A percentile compares a stretch with the other conserved stretches of the same genome.
These are phyloP conservation scores for Pilaira anomala DNA, from an alignment of 192 early-diverging fungal species.

Conservation along the genomic window DNA sequence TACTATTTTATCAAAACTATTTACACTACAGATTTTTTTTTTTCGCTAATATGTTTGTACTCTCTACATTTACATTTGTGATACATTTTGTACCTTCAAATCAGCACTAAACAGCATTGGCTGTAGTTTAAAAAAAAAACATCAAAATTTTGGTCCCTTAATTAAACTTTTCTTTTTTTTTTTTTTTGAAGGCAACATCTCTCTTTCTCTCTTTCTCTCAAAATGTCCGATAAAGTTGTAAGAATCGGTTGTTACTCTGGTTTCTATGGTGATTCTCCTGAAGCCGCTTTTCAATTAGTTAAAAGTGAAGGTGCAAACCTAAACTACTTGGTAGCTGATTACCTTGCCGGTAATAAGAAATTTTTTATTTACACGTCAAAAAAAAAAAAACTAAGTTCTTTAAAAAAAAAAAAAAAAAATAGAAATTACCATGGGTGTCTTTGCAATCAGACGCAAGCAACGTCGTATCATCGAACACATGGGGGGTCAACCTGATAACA, in stretches of 20 bases:
- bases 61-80: too few relatives aligned
- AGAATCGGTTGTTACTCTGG: constrained; percentile 60
- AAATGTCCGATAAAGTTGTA: constrained; percentile 32
- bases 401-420: constrained; percentile 2
- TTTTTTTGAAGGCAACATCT: neutral
- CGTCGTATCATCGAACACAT: constrained; percentile 10
- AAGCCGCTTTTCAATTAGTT: constrained; percentile 55
- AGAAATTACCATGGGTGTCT: constrained; percentile 70
- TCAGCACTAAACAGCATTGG: too few relatives aligned
- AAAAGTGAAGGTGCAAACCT: constrained; percentile 41
- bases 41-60: too few relatives aligned
- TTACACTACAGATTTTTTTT: too few relatives aligned
- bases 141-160: too few relatives aligned
- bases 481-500: neutral
- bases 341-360: constrained; percentile 54
- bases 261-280: constrained; percentile 53
- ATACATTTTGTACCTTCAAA: too few relatives aligned
- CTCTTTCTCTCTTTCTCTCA: too few relatives aligned
- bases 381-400: neutral
- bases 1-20: too few relatives aligned
- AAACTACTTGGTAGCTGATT: constrained; percentile 61
- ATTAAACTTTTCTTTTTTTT: too few relatives aligned
- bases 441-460: constrained; percentile 49
- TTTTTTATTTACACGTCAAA: neutral
- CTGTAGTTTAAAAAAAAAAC: too few relatives aligned